These are phyloP conservation scores for Drechslerella coelobrocha DNA, from an alignment of 2,329 filamentous ascomycete species.

Conservation along the genomic window DNA sequence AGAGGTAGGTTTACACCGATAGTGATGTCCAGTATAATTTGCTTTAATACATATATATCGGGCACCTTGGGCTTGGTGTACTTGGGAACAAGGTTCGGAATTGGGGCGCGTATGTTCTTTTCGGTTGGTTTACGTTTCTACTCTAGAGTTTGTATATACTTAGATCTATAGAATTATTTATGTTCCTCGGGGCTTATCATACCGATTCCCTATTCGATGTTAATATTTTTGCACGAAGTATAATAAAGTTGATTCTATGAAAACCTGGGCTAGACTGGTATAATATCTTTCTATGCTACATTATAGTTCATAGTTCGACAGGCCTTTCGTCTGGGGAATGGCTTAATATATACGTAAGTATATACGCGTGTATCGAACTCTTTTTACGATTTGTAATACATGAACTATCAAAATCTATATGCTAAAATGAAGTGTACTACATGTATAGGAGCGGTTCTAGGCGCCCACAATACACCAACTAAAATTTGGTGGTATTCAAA, in stretches of 20 bases:
- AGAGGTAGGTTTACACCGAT: neutral
- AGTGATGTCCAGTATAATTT: neutral
- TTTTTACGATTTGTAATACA: neutral
- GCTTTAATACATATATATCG: neutral
- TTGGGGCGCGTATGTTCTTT: neutral
- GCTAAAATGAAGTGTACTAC: neutral
- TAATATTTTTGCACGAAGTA: too few relatives aligned
- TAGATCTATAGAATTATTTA: neutral
- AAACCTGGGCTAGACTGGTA: too few relatives aligned
- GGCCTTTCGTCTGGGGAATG: too few relatives aligned
- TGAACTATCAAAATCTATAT: too few relatives aligned
- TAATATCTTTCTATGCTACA: neutral
- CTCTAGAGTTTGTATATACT: neutral
- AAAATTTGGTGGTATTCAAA: neutral
- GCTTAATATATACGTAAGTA: too few relatives aligned
- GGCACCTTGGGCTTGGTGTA: neutral
- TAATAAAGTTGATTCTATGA: too few relatives aligned
- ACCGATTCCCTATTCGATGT: too few relatives aligned
- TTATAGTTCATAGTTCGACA: too few relatives aligned
- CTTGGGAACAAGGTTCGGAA: neutral
- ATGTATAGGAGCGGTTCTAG: neutral
- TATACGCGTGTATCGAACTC: neutral
- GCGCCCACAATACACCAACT: neutral
- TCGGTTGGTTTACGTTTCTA: conserved; percentile 1
- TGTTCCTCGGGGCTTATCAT: neutral